Evolutionary conservation across 768 basidiomycete species (phyloP), one percentile per base, ranked within the genome.

Genomic region (Sporobolomyces pararoseus): DNA sequence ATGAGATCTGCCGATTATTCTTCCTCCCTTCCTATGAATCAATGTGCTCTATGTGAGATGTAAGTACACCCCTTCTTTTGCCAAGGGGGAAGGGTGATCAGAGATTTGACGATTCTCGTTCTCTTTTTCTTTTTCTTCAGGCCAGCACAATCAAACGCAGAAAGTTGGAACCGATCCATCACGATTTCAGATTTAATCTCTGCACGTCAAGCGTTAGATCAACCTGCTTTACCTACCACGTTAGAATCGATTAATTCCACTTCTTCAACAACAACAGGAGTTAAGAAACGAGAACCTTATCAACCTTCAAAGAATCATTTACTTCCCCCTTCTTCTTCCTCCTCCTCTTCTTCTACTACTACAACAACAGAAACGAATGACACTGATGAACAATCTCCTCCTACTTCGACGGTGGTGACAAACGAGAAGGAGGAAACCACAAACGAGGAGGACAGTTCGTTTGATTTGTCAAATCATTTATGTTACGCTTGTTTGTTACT

Each of bases 401-500:
- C 39, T 9, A 9, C 39, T 42, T 42, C 39, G 17, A 17, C 10
- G 39, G 9, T 17, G 39, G 17, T 9, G 39, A 42, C 9, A 9
- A 42, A 9, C 39, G 46, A 23, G 46, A 23, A 47, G 46, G 53
- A 32, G 29, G 53, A 37, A 13, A n/a, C n/a, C n/a, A 42, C 9
- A 9, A 42, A 9, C 39, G 46, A 23, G 46, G 21, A 47, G 46
- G 53, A 32, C 14, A 32, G n/a, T 3, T 5, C 32, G 23, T n/a
- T 49, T 10, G 1, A 25, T 9, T 59, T 73, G 14, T 64, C 71
- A 0, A 13, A n/a, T 23, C 54, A 66, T 46, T 35, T 69, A 2
- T 73, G 72, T 62, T 73, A 73, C 68, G 67, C 54, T 27, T 73
- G 72, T 58, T 54, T 73, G 21, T 54, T 73, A 37, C 50, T 63